A percentile compares a stretch with the other conserved stretches of the same genome.
Conservation (phyloP, 2,329 filamentous ascomycete genomes). For the Apiospora phragmitis region DNA sequence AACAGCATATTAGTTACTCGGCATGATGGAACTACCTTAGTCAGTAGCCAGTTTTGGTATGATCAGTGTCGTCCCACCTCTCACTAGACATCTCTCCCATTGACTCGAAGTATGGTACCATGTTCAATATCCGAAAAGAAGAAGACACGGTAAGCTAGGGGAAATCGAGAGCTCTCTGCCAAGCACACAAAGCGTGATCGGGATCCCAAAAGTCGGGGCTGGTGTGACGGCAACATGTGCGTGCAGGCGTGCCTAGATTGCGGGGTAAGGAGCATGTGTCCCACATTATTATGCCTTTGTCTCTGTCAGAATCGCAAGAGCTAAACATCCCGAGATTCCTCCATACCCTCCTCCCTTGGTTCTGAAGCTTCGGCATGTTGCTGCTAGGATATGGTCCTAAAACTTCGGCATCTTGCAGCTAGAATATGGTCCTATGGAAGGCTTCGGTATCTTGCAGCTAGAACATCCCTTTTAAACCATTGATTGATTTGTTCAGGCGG, state of each 20-base stretch:
- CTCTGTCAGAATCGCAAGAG: not conserved
- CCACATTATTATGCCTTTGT: not conserved
- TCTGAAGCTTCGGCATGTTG: not conserved
- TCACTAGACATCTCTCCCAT: not conserved
- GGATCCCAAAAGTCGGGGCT: not conserved
- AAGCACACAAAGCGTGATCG: not conserved
- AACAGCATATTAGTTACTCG: not conserved
- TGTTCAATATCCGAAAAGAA: not conserved
- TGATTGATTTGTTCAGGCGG: not conserved
- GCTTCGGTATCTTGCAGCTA: not conserved
- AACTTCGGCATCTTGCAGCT: not conserved
- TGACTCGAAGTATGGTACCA: not conserved
- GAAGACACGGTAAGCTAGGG: not conserved
- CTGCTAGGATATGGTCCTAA: not conserved
- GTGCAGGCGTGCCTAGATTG: not conserved
- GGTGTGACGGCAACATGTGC: slow-evolving; percentile 6
- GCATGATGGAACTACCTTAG: not conserved
- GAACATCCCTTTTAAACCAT: not conserved
- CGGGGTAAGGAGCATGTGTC: not conserved
- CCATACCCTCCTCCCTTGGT: not conserved
- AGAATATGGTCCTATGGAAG: too few species aligned
- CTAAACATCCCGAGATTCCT: slow-evolving; percentile 3
- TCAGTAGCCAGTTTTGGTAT: not conserved
- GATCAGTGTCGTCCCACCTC: not conserved
- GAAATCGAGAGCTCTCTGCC: not conserved